Base-by-base conservation (phyloP, 306 rosid genomes). In the Macrotyloma uniflorum region DNA sequence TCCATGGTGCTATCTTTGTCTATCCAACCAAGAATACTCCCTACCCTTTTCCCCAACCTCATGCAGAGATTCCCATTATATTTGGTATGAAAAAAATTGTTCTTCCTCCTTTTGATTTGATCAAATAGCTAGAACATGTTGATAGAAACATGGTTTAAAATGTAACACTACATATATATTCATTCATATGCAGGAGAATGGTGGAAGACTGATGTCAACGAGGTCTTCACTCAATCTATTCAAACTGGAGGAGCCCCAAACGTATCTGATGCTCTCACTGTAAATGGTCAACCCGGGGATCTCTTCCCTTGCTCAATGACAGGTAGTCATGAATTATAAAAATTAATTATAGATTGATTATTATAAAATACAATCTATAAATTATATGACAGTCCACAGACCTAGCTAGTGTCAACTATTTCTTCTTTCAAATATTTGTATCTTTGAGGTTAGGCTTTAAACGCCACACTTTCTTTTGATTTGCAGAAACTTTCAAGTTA, bases 151-250 rank as follows among this genome's bases (percentile, higher is more conserved):
- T 1, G 14, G 22, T 38, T 38, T 0, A 38, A 38, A 38, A 38
- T 38, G 43, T 10, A 8, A 38, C 43, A 38, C 8, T 36, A 9
- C 2, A 9, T 3, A 20, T 15, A 22, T 32, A 12, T 58, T 40
- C 8, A 53, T 43, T 12, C 6, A 33, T 23, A 16, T 14, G 19
- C 22, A 88, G 89, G 88, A 50, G 89, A 88, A 64, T 90, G 94
- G 92, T 91, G 96, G 96, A 91, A 74, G 73, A 54, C 49, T 23
- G 93, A 79, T 73, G 70, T 91, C 18, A 47, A 16, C 4, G 65
- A 70, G 74, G 83, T 88, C 20, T 46, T 35, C 26, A 51, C 11
- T 13, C 81, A 45, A 26, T 83, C 76, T 55, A 8, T 67, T 20
- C 14, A 0, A 75, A 70, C 50, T 0, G 93, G 93, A 66, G 91